A percentile compares a stretch with the other conserved stretches of the same genome.
These are phyloP conservation scores for Yarrowia sp. DNA, from an alignment of 805 yeast species.

Conservation along the genomic window DNA sequence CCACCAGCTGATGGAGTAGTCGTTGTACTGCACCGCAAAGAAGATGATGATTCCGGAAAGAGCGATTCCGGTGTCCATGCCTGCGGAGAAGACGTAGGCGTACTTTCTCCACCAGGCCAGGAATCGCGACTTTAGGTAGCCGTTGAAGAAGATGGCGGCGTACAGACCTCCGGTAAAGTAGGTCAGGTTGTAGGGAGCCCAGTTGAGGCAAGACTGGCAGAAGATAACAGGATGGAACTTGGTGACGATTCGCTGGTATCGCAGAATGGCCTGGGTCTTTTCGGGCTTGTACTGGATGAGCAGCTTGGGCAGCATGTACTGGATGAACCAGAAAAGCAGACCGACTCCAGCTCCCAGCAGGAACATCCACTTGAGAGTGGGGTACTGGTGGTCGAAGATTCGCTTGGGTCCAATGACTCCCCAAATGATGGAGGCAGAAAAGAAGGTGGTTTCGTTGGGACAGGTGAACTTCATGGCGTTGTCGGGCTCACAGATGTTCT, in stretches of 20 bases:
- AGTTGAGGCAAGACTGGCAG: neutral
- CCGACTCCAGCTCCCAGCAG: conserved; percentile 33
- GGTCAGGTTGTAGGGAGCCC: conserved; percentile 37
- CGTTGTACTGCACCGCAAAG: conserved; percentile 42
- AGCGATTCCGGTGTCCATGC: conserved; percentile 50
- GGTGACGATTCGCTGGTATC: neutral
- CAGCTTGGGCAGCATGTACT: conserved; percentile 29
- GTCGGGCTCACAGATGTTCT: conserved; percentile 33
- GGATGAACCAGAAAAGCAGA: conserved; percentile 21
- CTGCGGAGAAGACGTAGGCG: conserved; percentile 49
- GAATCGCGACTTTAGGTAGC: conserved; percentile 43
- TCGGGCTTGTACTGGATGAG: conserved; percentile 16
- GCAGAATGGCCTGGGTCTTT: neutral
- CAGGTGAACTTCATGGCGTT: conserved; percentile 35
- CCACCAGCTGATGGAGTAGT: conserved; percentile 46
- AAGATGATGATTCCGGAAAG: conserved; percentile 47
- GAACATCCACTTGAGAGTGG: conserved; percentile 31
- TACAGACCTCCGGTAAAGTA: conserved; percentile 43
- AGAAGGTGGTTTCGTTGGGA: conserved; percentile 44
- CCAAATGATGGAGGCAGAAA: conserved; percentile 46
- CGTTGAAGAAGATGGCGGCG: conserved; percentile 46
- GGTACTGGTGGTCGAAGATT: conserved; percentile 39
- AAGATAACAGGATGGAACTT: neutral
- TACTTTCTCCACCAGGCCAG: conserved; percentile 53
- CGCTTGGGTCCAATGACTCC: conserved; percentile 50